Conservation (phyloP, 1,139 yeast species). For the Zygotorulaspora mrakii region DNA sequence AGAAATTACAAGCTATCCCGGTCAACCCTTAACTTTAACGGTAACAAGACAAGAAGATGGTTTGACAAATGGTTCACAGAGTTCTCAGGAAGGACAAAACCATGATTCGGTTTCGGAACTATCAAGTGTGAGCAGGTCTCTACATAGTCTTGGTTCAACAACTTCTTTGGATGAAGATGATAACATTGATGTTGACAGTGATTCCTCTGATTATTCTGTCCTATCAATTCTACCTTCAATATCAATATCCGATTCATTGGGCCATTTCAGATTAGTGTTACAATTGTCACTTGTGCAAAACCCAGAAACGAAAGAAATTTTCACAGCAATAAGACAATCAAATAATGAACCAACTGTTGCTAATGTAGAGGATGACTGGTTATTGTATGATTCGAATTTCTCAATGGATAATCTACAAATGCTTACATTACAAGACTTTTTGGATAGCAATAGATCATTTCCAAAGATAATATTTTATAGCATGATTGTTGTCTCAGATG, state of each 20-base stretch:
- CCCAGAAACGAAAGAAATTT: constrained; percentile 26
- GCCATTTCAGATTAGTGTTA: constrained; percentile 34
- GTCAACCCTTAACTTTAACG: constrained; percentile 23
- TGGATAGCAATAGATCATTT: constrained; percentile 31
- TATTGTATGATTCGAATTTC: constrained; percentile 39
- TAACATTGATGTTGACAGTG: constrained; percentile 11
- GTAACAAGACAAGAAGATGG: constrained; percentile 19
- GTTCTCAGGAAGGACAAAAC: constrained; percentile 10
- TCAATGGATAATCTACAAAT: constrained; percentile 39
- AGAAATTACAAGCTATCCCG: constrained; percentile 22
- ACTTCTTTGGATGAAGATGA: constrained; percentile 17
- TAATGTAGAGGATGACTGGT: constrained; percentile 40
- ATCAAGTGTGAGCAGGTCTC: constrained; percentile 19
- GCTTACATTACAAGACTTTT: constrained; percentile 36
- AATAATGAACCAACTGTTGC: constrained; percentile 32
- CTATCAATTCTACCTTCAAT: constrained; percentile 33
- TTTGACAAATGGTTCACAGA: constrained; percentile 3
- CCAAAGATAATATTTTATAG: constrained; percentile 40
- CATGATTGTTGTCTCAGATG: constrained; percentile 20
- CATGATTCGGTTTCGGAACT: constrained; percentile 12
- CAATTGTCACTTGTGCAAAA: constrained; percentile 32
- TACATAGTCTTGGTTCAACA: constrained; percentile 16
- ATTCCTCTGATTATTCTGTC: constrained; percentile 22
- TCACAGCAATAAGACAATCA: constrained; percentile 37
- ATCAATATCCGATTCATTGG: constrained; percentile 31